A percentile compares a stretch with the other conserved stretches of the same genome.
phyloP scores from a whole-genome alignment of 306 rosid genomes.

The Inga oerstediana region DNA sequence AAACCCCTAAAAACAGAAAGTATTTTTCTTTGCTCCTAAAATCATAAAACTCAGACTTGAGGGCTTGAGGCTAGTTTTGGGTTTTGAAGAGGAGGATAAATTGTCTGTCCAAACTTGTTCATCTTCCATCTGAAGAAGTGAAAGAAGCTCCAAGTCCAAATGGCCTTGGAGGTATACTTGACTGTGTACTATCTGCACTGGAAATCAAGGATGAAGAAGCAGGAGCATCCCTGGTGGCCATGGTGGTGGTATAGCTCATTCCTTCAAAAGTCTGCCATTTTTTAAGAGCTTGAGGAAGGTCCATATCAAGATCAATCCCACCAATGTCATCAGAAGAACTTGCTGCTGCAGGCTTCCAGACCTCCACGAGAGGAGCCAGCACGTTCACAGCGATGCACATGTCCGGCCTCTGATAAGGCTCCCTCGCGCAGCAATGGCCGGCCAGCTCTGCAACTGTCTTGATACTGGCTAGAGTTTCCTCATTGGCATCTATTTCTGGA shows the following conservation, averaged over 20 bases:
- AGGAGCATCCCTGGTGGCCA: slow-evolving; percentile 4
- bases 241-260: slow-evolving; percentile 14
- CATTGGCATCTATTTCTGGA: slow-evolving; percentile 53
- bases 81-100: background rate
- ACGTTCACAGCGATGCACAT: slow-evolving; percentile 82
- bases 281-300: slow-evolving; percentile 62
- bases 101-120: slow-evolving; percentile 29
- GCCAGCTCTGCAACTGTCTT: slow-evolving; percentile 72
- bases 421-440: slow-evolving; percentile 77
- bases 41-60: background rate
- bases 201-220: slow-evolving; percentile 34
- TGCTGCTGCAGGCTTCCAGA: slow-evolving; percentile 74
- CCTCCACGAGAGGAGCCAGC: slow-evolving; percentile 71
- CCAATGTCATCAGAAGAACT: slow-evolving; percentile 40
- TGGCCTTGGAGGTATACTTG: slow-evolving; percentile 58
- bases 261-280: slow-evolving; percentile 76
- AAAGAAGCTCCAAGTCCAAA: slow-evolving; percentile 66
- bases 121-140: slow-evolving; percentile 48
- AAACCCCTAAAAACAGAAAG: background rate
- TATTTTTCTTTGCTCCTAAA: background rate
- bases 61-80: background rate
- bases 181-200: slow-evolving; percentile 50
- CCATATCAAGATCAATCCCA: slow-evolving; percentile 65
- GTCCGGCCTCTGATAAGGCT: slow-evolving; percentile 85
- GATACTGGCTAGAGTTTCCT: slow-evolving; percentile 58